phyloP scores from a whole-genome alignment of 2,329 filamentous ascomycete genomes.

The Fusarium sp. region DNA sequence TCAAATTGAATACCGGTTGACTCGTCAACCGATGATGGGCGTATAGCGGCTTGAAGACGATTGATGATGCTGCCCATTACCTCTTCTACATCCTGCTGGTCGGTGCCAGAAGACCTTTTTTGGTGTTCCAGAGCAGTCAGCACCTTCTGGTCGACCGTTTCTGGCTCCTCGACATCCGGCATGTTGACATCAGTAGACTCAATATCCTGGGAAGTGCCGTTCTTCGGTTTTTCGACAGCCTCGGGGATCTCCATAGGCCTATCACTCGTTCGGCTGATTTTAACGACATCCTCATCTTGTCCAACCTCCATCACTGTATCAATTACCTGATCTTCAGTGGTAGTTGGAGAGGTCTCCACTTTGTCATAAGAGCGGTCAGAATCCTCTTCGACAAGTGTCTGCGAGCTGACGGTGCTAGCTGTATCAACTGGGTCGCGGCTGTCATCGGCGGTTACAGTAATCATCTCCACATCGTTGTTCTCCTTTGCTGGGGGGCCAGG shows the following conservation, averaged over 20 bases:
- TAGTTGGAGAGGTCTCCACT: conserved; percentile 36
- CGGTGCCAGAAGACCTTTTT: conserved; percentile 60
- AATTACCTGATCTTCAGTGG: conserved; percentile 36
- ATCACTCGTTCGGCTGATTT: background rate
- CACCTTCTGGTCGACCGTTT: conserved; percentile 58
- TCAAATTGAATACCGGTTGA: conserved; percentile 81
- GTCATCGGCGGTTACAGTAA: conserved; percentile 47
- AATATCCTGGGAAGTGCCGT: background rate
- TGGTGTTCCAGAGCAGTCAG: conserved; percentile 57
- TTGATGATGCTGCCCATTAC: conserved; percentile 94
- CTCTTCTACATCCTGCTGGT: conserved; percentile 96
- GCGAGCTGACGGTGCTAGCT: conserved; percentile 60
- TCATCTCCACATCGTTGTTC: conserved; percentile 48
- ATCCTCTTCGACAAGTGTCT: conserved; percentile 59
- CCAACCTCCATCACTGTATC: conserved; percentile 38
- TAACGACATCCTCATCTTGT: conserved; percentile 24
- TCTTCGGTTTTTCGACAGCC: conserved; percentile 6
- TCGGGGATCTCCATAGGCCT: background rate
- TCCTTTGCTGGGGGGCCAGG: conserved; percentile 49
- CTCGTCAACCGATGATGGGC: conserved; percentile 69
- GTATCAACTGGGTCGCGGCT: conserved; percentile 49
- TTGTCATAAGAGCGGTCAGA: conserved; percentile 50
- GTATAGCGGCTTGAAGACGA: conserved; percentile 89
- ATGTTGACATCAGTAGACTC: conserved; percentile 41
- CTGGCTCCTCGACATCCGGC: conserved; percentile 45